phyloP scores from a whole-genome alignment of 2,329 filamentous ascomycete species.

The Trichoderma hamatum region DNA sequence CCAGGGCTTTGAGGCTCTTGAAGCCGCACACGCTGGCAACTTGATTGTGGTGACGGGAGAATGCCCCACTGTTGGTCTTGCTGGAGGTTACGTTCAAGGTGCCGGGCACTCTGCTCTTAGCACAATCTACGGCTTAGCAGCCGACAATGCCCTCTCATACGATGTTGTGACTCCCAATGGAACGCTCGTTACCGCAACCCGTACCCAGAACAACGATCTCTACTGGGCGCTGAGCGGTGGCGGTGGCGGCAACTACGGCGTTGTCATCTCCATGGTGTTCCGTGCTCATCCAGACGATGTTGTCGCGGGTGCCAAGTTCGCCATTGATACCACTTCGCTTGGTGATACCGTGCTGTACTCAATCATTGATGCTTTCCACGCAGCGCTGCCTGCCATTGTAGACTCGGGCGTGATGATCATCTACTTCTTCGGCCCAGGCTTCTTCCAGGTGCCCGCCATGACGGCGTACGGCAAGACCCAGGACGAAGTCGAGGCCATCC shows the following conservation, averaged over 20 bases:
- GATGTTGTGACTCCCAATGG: conserved; percentile 58
- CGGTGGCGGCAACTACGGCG: conserved; percentile 51
- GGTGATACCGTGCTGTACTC: conserved; percentile 11
- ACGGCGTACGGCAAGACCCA: conserved; percentile 50
- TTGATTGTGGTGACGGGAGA: conserved; percentile 58
- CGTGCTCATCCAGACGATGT: conserved; percentile 38
- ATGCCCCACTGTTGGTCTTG: conserved; percentile 58
- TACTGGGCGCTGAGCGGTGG: conserved; percentile 65
- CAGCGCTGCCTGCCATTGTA: conserved; percentile 42
- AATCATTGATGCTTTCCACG: conserved; percentile 33
- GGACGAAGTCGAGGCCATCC: conserved; percentile 43
- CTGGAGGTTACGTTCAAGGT: conserved; percentile 64
- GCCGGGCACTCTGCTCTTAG: conserved; percentile 60
- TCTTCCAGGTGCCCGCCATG: conserved; percentile 49
- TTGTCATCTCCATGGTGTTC: conserved; percentile 46
- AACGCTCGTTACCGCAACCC: conserved; percentile 50
- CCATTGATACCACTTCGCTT: conserved; percentile 10
- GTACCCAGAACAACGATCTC: conserved; percentile 49
- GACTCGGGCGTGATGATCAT: conserved; percentile 53
- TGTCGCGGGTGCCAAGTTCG: conserved; percentile 38
- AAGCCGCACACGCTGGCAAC: conserved; percentile 49
- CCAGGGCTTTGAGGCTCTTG: conserved; percentile 51
- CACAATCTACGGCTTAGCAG: conserved; percentile 57
- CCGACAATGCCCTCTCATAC: conserved; percentile 59
- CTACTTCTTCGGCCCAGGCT: conserved; percentile 47